These are phyloP conservation scores for Penicillium sp. DNA, from an alignment of 2,329 filamentous ascomycete species.

Conservation along the genomic window DNA sequence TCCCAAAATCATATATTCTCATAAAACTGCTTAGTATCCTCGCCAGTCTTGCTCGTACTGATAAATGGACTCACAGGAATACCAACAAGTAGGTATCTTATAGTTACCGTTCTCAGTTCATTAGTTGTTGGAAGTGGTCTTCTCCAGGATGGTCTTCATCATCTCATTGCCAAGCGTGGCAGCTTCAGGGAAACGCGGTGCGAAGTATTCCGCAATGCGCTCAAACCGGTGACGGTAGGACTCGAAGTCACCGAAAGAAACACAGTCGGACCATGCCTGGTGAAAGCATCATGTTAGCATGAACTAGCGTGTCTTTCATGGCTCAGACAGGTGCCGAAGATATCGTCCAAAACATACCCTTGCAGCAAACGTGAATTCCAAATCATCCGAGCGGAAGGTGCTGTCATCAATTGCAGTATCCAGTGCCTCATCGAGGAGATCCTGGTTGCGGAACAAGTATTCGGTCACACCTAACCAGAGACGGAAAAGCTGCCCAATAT, in stretches of 20 bases:
- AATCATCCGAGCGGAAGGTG: constrained; percentile 88
- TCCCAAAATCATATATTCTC: neutral
- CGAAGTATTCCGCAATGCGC: constrained; percentile 86
- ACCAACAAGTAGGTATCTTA: neutral
- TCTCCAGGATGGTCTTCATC: constrained; percentile 92
- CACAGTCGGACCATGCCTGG: constrained; percentile 88
- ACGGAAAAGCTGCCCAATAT: constrained; percentile 66
- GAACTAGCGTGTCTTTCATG: neutral
- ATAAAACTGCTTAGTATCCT: neutral
- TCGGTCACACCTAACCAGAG: constrained; percentile 97
- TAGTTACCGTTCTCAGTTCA: constrained; percentile 3
- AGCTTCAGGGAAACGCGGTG: constrained; percentile 83
- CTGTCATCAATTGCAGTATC: constrained; percentile 83
- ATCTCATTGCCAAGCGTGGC: constrained; percentile 89
- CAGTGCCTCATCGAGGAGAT: constrained; percentile 78
- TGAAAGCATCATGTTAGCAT: neutral
- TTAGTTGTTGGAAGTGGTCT: constrained; percentile 48
- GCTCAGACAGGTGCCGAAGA: neutral
- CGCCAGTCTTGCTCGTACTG: neutral
- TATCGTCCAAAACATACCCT: constrained; percentile 48
- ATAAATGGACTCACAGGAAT: neutral
- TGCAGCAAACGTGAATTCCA: constrained; percentile 97
- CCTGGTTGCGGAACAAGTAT: constrained; percentile 82
- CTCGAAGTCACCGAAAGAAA: constrained; percentile 86
- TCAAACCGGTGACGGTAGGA: constrained; percentile 90